phyloP scores from a whole-genome alignment of 2,329 filamentous ascomycete genomes.

The Colletotrichum sp. region DNA sequence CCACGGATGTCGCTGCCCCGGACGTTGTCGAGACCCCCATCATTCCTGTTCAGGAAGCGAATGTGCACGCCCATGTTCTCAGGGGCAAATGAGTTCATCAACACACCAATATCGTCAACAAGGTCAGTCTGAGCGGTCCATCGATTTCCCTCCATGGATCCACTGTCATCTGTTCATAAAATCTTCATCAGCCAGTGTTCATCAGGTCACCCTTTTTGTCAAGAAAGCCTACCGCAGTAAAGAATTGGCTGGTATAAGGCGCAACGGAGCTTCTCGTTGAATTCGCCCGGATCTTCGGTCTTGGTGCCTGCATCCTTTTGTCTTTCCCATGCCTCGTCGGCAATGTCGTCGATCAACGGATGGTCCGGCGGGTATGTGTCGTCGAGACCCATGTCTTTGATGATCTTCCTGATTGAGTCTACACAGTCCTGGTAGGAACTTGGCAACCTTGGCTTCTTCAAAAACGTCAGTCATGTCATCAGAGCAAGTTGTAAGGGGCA shows the following conservation, averaged over 20 bases:
- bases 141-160: not conserved
- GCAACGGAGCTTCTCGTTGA: not conserved
- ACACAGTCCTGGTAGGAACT: not conserved
- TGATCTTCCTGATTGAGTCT: not conserved
- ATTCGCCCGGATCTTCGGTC: not conserved
- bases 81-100: not conserved
- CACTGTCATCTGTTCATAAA: not conserved
- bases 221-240: not conserved
- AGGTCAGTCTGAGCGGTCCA: not conserved
- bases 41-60: not conserved
- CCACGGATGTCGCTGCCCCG: not conserved
- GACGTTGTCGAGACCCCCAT: not conserved
- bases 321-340: not conserved
- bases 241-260: not conserved
- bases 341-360: not conserved
- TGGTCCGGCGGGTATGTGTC: not conserved
- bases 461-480: not conserved
- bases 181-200: not conserved
- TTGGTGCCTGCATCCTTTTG: not conserved
- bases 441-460: not conserved
- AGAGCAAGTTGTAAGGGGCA: not conserved
- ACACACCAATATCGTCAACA: not conserved
- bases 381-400: not conserved
- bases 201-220: rapidly evolving
- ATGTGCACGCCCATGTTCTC: not conserved